Conservation (phyloP, 2,329 filamentous ascomycete genomes). For the Cytospora piceae region DNA sequence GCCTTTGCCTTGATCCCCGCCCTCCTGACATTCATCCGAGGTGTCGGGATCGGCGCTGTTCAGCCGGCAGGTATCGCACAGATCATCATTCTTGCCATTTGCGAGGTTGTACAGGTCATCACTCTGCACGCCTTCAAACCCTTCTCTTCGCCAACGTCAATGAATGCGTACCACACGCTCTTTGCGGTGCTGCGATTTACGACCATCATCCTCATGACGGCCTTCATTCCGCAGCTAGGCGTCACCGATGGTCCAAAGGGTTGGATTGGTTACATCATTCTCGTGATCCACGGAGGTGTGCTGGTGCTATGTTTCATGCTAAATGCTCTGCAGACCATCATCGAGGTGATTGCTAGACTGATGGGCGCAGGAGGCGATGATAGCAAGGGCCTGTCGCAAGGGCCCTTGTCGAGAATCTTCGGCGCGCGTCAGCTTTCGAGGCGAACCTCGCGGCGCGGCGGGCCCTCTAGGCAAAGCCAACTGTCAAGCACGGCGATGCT, state of each 20-base stretch:
- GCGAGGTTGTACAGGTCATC: constrained; percentile 87
- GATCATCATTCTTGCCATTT: constrained; percentile 88
- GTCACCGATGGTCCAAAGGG: constrained; percentile 80
- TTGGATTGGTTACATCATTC: constrained; percentile 93
- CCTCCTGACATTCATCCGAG: constrained; percentile 80
- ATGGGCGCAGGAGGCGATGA: constrained; percentile 82
- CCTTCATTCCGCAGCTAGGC: constrained; percentile 83
- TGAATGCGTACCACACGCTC: constrained; percentile 93
- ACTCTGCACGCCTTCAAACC: constrained; percentile 89
- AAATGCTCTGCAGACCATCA: constrained; percentile 85
- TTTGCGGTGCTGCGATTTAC: constrained; percentile 79
- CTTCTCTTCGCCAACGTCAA: constrained; percentile 88
- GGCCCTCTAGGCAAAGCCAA: constrained; percentile 75
- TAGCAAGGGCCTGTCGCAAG: constrained; percentile 69
- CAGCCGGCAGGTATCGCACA: constrained; percentile 93
- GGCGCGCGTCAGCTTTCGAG: constrained; percentile 87
- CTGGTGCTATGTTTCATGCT: constrained; percentile 91
- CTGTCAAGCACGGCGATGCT: constrained; percentile 84
- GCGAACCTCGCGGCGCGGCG: constrained; percentile 66
- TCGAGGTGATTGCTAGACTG: constrained; percentile 84
- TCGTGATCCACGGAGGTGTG: constrained; percentile 82
- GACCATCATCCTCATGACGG: constrained; percentile 74
- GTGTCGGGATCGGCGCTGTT: constrained; percentile 88
- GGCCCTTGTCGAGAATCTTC: constrained; percentile 87
- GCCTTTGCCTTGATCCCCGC: constrained; percentile 88